Evolutionary conservation across 805 yeast genomes (phyloP).

Genomic region (Ogataea kodamae): DNA sequence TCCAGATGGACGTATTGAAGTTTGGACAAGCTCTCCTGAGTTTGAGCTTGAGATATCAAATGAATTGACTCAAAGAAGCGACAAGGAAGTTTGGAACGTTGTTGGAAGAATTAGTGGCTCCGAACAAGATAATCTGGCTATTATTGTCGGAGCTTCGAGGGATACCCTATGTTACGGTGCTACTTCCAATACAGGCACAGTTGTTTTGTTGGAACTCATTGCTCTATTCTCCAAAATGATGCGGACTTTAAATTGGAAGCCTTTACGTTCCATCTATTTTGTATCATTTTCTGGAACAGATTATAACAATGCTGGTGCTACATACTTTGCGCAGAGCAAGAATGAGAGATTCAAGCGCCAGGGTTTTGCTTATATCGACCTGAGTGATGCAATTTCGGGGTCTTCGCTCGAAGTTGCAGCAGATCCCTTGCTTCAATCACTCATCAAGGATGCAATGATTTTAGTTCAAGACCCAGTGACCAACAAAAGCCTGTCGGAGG

Average conservation of each 20-base stretch:
- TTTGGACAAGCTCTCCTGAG: constrained; percentile 43
- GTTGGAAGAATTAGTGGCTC: constrained; percentile 74
- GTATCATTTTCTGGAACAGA: constrained; percentile 80
- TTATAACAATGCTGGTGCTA: constrained; percentile 80
- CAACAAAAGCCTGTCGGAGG: constrained; percentile 22
- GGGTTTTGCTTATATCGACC: constrained; percentile 69
- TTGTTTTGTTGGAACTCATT: constrained; percentile 65
- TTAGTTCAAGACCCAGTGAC: constrained; percentile 26
- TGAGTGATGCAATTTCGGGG: constrained; percentile 60
- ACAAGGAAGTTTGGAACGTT: constrained; percentile 75
- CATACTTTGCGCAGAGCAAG: constrained; percentile 66
- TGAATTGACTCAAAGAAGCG: constrained; percentile 43
- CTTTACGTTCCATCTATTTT: constrained; percentile 77
- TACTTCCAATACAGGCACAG: constrained; percentile 70
- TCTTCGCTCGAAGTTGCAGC: constrained; percentile 45
- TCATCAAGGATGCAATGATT: constrained; percentile 42
- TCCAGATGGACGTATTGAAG: constrained; percentile 28
- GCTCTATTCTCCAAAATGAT: constrained; percentile 63
- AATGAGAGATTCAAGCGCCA: constrained; percentile 52
- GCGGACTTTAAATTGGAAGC: constrained; percentile 70
- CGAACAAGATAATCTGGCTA: constrained; percentile 70
- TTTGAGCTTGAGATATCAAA: constrained; percentile 29
- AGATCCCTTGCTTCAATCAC: constrained; percentile 59
- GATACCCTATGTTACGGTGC: constrained; percentile 74
- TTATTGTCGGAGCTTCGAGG: constrained; percentile 79